Conservation (phyloP, 83 land plant genomes). For the Larix sibirica region DNA sequence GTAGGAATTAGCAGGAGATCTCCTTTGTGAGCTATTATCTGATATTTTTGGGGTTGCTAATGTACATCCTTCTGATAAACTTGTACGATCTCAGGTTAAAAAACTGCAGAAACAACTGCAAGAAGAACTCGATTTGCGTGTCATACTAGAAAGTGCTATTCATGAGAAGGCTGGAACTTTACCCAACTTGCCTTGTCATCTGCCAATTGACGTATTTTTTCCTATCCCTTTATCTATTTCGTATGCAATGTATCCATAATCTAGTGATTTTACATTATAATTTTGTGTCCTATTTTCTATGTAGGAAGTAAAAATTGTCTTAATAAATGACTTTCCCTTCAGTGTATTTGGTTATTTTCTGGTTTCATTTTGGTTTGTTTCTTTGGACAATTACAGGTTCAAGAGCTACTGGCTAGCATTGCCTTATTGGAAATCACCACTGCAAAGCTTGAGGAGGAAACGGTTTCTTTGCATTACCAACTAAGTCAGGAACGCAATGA, state of each 20-base stretch:
- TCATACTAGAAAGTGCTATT: constrained; percentile 55
- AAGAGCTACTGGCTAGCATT: constrained; percentile 58
- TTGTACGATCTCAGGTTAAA: constrained; percentile 39
- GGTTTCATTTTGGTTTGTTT: background rate
- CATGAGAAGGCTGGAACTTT: constrained; percentile 22
- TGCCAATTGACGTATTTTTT: constrained; percentile 41
- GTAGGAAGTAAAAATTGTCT: background rate
- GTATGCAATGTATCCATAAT: background rate
- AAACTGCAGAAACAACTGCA: constrained; percentile 56
- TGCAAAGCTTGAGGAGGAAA: constrained; percentile 64
- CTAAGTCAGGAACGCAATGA: constrained; percentile 75
- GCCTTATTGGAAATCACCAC: constrained; percentile 55
- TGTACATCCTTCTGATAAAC: background rate
- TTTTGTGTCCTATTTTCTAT: background rate
- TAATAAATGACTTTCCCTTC: background rate
- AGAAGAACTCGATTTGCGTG: constrained; percentile 64
- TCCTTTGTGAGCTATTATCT: background rate
- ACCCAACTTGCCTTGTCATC: constrained; percentile 30
- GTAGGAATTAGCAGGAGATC: background rate
- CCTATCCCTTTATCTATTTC: background rate
- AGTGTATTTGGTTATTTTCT: background rate
- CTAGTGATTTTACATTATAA: background rate
- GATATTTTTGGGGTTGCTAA: background rate
- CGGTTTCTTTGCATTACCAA: constrained; percentile 47
- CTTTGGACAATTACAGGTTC: constrained; percentile 37